phyloP scores from a whole-genome alignment of 1,284 basidiomycete genomes.

The Irpex sp. region DNA sequence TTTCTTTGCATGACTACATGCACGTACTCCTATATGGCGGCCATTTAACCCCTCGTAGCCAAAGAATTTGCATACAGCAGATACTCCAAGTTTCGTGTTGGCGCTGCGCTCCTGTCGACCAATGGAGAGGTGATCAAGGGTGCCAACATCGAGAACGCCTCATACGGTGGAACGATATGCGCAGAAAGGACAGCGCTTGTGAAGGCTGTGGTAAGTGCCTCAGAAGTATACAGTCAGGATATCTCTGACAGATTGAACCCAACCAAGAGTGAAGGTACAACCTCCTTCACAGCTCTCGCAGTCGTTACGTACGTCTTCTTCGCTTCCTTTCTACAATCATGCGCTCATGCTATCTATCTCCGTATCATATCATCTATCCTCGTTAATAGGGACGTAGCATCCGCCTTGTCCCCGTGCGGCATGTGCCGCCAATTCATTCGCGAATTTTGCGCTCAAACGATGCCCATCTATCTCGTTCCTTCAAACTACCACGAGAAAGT shows the following conservation, averaged over 20 bases:
- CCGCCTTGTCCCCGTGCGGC: constrained; percentile 79
- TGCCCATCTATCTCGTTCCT: constrained; percentile 79
- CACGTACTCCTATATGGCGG: too few relatives aligned
- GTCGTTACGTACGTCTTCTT: constrained; percentile 57
- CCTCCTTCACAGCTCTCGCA: constrained; percentile 67
- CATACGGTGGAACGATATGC: constrained; percentile 83
- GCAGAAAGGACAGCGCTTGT: constrained; percentile 88
- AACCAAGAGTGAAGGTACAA: constrained; percentile 69
- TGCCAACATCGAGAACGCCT: constrained; percentile 89
- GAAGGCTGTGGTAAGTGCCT: constrained; percentile 71
- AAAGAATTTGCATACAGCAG: constrained; percentile 60
- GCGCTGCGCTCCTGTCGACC: constrained; percentile 72
- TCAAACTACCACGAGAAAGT: constrained; percentile 51
- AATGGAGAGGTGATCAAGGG: constrained; percentile 77
- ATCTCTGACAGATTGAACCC: constrained; percentile 9
- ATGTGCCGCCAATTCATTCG: constrained; percentile 90
- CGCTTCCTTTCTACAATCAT: not conserved
- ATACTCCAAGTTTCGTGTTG: constrained; percentile 89
- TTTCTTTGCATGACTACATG: too few relatives aligned
- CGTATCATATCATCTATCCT: not conserved
- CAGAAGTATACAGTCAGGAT: constrained; percentile 11
- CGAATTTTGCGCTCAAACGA: constrained; percentile 78
- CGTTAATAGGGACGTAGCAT: constrained; percentile 53
- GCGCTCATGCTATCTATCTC: not conserved
- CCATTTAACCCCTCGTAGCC: constrained; percentile 31